phyloP scores from a whole-genome alignment of 2,329 filamentous ascomycete species.

The Dothistroma septosporum region DNA sequence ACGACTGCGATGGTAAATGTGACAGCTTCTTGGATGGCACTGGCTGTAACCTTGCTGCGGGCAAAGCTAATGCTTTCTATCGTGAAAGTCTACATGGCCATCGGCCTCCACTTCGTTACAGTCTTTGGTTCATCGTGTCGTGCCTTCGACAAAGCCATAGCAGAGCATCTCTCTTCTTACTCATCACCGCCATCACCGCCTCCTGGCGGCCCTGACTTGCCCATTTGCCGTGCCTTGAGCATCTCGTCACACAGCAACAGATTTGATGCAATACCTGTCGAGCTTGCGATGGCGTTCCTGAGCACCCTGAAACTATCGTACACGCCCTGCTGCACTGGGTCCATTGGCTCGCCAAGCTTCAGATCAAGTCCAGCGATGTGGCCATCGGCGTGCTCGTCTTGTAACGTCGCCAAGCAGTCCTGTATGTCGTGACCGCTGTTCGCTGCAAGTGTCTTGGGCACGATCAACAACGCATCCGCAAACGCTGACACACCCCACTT shows the following conservation, averaged over 20 bases:
- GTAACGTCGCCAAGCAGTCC: slow-evolving; percentile 80
- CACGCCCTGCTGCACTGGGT: slow-evolving; percentile 84
- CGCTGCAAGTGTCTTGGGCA: slow-evolving; percentile 93
- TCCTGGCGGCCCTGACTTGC: slow-evolving; percentile 32
- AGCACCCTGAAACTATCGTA: slow-evolving; percentile 96
- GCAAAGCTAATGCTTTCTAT: too few relatives aligned
- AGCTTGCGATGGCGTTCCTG: slow-evolving; percentile 88
- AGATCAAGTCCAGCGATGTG: slow-evolving; percentile 84
- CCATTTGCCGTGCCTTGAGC: slow-evolving; percentile 97
- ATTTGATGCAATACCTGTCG: slow-evolving; percentile 92
- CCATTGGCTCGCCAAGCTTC: slow-evolving; percentile 86
- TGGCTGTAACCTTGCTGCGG: too few relatives aligned
- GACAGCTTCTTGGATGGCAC: too few relatives aligned
- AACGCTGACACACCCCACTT: slow-evolving; percentile 95
- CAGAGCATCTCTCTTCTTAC: slow-evolving; percentile 3
- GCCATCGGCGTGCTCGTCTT: slow-evolving; percentile 80
- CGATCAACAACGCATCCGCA: slow-evolving; percentile 87
- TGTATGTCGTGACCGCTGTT: slow-evolving; percentile 97
- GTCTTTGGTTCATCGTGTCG: not conserved
- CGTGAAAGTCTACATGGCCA: too few relatives aligned
- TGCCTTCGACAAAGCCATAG: not conserved
- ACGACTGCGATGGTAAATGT: too few relatives aligned
- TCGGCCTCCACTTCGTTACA: not conserved
- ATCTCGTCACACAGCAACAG: slow-evolving; percentile 93
- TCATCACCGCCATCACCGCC: slow-evolving; percentile 26